A percentile compares a stretch with the other conserved stretches of the same genome.
phyloP scores from a whole-genome alignment of 495 filamentous ascomycete genomes.

The Lasiosphaeriaceae sp. region DNA sequence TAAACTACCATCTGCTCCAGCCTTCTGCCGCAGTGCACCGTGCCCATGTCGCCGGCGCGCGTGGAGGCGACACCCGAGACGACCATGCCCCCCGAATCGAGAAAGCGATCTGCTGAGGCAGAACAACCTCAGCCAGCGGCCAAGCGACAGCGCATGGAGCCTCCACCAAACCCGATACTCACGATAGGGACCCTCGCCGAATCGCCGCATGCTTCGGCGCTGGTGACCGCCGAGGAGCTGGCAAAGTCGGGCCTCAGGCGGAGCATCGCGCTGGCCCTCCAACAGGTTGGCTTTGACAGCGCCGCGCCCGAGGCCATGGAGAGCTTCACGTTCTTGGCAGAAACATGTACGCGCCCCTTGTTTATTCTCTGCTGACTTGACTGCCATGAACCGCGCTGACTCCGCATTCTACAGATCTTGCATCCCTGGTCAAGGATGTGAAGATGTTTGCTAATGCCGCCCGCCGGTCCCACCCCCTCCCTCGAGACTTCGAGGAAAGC shows the following conservation, averaged over 20 bases:
- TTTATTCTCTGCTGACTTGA: background rate
- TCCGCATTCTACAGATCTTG: conserved; percentile 27
- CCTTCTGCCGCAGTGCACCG: no score
- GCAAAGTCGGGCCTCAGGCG: conserved; percentile 36
- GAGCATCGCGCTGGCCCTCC: conserved; percentile 34
- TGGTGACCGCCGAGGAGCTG: conserved; percentile 23
- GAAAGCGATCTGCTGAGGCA: conserved; percentile 23
- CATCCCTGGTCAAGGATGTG: conserved; percentile 26
- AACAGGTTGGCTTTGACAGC: conserved; percentile 40
- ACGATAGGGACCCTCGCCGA: background rate
- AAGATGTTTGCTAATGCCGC: conserved; percentile 31
- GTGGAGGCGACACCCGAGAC: conserved; percentile 12
- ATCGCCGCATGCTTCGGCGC: conserved; percentile 1
- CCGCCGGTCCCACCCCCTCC: conserved; percentile 33
- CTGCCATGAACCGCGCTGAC: conserved; percentile 12
- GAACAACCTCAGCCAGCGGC: conserved; percentile 12
- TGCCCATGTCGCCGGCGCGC: conserved; percentile 6
- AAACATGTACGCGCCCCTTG: conserved; percentile 31
- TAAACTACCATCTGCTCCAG: no score
- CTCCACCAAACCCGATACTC: conserved; percentile 7
- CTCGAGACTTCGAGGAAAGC: conserved; percentile 37
- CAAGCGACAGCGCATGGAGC: conserved; percentile 30
- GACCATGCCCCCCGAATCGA: conserved; percentile 14
- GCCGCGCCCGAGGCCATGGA: conserved; percentile 40
- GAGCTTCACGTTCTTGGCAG: conserved; percentile 33